Conservation (phyloP, 805 yeast species). For the Yarrowia sp. region DNA sequence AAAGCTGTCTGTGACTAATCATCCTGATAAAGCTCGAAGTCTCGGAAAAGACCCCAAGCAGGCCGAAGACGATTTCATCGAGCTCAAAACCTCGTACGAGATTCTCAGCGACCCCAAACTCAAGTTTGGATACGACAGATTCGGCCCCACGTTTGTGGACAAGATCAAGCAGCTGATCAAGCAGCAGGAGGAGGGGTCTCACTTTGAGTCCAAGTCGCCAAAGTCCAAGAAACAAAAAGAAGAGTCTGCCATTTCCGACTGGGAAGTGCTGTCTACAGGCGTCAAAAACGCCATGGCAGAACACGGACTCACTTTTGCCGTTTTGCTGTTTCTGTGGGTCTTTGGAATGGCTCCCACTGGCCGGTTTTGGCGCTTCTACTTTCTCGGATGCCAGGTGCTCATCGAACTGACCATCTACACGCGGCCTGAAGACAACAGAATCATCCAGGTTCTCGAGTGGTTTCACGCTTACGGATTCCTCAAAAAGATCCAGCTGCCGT, state of each 20-base stretch:
- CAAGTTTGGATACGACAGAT: constrained; percentile 78
- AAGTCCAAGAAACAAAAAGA: neutral
- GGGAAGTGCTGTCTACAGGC: constrained; percentile 16
- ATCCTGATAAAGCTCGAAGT: constrained; percentile 39
- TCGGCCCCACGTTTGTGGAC: constrained; percentile 63
- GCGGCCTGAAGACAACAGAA: constrained; percentile 27
- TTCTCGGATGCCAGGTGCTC: constrained; percentile 28
- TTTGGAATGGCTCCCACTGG: constrained; percentile 29
- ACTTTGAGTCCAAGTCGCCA: neutral
- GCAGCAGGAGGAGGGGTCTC: constrained; percentile 23
- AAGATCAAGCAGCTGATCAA: constrained; percentile 25
- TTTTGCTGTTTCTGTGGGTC: constrained; percentile 28
- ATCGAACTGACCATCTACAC: constrained; percentile 33
- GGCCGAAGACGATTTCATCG: constrained; percentile 37
- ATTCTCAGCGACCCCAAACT: constrained; percentile 68
- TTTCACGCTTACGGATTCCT: constrained; percentile 30
- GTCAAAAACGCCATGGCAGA: constrained; percentile 26
- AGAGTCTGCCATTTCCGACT: neutral
- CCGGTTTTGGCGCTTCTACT: constrained; percentile 32
- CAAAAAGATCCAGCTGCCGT: constrained; percentile 24
- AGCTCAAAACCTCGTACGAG: constrained; percentile 73
- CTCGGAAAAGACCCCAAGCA: constrained; percentile 27
- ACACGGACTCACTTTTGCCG: constrained; percentile 28
- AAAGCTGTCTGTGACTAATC: constrained; percentile 31
- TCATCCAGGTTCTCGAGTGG: constrained; percentile 27